Evolutionary conservation across 2,329 filamentous ascomycete species (phyloP).

Genomic region (Chrysoporthe puriensis): DNA sequence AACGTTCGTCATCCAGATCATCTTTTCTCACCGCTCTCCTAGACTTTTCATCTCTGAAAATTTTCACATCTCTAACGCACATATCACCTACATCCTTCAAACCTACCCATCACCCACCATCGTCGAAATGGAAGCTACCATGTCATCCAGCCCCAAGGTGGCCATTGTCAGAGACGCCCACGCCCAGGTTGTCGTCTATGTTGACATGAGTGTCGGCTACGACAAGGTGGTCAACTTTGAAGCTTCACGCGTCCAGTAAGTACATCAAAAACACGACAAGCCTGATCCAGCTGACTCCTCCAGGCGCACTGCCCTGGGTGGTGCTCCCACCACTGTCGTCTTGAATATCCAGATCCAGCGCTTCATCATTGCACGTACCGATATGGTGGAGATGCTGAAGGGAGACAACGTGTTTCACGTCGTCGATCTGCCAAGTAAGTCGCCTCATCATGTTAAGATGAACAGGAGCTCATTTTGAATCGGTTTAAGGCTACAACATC

Average conservation of each 20-base stretch:
- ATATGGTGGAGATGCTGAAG: neutral
- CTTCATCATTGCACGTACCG: neutral
- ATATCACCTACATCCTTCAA: neutral
- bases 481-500: neutral
- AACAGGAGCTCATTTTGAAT: neutral
- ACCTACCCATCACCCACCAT: no score
- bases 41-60: neutral
- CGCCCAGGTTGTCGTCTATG: neutral
- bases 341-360: neutral
- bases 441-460: neutral
- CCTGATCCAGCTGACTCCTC: neutral
- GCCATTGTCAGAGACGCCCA: conserved; percentile 14
- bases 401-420: neutral
- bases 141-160: neutral
- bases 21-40: no score
- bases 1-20: no score
- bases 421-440: neutral
- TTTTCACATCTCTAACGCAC: neutral
- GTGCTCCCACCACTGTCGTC: conserved; percentile 10
- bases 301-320: conserved; percentile 2
- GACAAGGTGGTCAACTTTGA: neutral
- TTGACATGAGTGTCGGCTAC: conserved; percentile 6
- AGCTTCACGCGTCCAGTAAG: conserved; percentile 20
- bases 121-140: neutral
- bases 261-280: neutral